Evolutionary conservation across 805 yeast genomes (phyloP).

Genomic region (Suhomyces kilbournensis): DNA sequence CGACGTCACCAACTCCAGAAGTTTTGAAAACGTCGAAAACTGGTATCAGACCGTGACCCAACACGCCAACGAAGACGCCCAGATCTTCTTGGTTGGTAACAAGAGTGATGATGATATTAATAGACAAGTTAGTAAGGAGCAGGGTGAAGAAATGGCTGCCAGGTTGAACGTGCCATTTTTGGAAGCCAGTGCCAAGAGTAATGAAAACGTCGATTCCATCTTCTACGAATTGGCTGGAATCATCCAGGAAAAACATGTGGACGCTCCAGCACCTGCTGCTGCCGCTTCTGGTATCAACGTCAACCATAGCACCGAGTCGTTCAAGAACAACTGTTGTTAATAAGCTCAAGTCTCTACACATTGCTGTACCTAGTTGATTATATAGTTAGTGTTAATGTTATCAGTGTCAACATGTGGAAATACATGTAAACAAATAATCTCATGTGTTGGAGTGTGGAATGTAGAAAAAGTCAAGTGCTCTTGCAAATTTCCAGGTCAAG

Average conservation of each 20-base stretch:
- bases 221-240: slow-evolving; percentile 85
- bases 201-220: slow-evolving; percentile 86
- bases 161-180: slow-evolving; percentile 87
- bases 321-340: slow-evolving; percentile 41
- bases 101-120: slow-evolving; percentile 88
- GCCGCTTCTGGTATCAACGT: slow-evolving; percentile 37
- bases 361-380: background rate
- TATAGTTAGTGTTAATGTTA: background rate
- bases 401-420: background rate
- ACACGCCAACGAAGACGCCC: slow-evolving; percentile 96
- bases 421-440: too few species aligned
- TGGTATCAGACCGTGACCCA: slow-evolving; percentile 97
- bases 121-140: slow-evolving; percentile 84
- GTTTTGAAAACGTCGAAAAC: slow-evolving; percentile 87
- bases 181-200: slow-evolving; percentile 95
- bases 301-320: slow-evolving; percentile 25
- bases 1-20: slow-evolving; percentile 84
- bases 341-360: background rate
- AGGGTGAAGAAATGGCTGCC: slow-evolving; percentile 84
- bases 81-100: slow-evolving; percentile 90
- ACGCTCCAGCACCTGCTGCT: slow-evolving; percentile 24
- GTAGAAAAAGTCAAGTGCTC: too few species aligned
- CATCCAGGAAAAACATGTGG: slow-evolving; percentile 74
- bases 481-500: too few species aligned
- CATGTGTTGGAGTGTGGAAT: too few species aligned